Base-by-base conservation (phyloP, 371 early-diverging fungal genomes). In the Lichtheimia ornata region DNA sequence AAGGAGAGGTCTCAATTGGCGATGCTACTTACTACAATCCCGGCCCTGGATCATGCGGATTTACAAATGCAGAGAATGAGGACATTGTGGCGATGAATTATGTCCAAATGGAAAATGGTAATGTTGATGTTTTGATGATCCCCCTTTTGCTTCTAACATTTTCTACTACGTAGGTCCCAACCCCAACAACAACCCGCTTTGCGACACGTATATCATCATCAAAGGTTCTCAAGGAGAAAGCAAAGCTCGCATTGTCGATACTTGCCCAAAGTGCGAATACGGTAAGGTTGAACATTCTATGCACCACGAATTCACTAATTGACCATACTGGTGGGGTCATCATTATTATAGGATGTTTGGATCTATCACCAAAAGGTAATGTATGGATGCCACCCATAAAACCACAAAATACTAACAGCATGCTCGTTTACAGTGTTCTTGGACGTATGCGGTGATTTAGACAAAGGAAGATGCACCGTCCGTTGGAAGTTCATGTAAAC, bases 101-200 rank as follows among this genome's bases (percentile, higher is more conserved):
- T 24, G 62, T 54, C 6, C 78, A 78, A 55, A 78, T 78, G 78
- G 24, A 64, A 11, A 74, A 74, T 61, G 78, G 78, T 74, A 61
- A 27, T 41, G 9, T 9, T 35, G 2, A 2, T 35, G 0, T 0
- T 35, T 35, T 35, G 35, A 2, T 9, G 5, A 35, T 6, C 35
- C 9, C 2, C n/a, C n/a, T n/a, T n/a, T n/a, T n/a, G 7, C 7
- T 7, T 30, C 1, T 35, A 24, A 61, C 14, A 54, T 9, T 17
- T 43, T 52, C 2, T 13, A 7, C 43, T n/a, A 17, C 14, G n/a
- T 63, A 73, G 77, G 77, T 43, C 51, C 67, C 12, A 77, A 77
- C 58, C 77, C 77, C 0, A 77, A 77, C 60, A 41, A 6, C 14
- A 77, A 74, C 41, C 69, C 70, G 6, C 54, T 56, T 22, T 77